phyloP scores from a whole-genome alignment of 129 eudicot genomes.

The Flaveria robusta region DNA sequence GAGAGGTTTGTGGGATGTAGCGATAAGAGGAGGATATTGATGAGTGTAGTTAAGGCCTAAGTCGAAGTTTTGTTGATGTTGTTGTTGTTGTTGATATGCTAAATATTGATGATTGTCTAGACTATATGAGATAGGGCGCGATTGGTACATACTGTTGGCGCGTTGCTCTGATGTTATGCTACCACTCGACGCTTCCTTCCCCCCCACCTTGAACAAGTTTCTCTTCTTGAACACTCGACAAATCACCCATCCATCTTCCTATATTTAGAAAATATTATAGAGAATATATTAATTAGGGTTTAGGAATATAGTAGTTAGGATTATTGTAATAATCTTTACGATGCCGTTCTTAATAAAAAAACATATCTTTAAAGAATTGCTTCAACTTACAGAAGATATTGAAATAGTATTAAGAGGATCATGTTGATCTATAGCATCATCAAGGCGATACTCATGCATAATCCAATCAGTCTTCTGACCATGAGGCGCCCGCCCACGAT shows the following conservation, averaged over 20 bases:
- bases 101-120: slow-evolving; percentile 44
- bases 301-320: too few species aligned
- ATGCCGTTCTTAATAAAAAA: too few species aligned
- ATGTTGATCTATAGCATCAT: slow-evolving; percentile 55
- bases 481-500: slow-evolving; percentile 92
- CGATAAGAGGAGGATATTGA: slow-evolving; percentile 43
- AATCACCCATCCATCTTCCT: slow-evolving; percentile 98
- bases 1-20: slow-evolving; percentile 42
- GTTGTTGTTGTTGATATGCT: slow-evolving; percentile 42
- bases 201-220: slow-evolving; percentile 77
- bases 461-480: slow-evolving; percentile 98
- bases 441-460: slow-evolving; percentile 93
- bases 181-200: slow-evolving; percentile 44
- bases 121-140: slow-evolving; percentile 37
- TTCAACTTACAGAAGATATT: slow-evolving; percentile 38
- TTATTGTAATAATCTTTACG: too few species aligned
- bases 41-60: slow-evolving; percentile 65
- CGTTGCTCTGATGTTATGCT: slow-evolving; percentile 45
- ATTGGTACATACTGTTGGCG: slow-evolving; percentile 30
- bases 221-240: slow-evolving; percentile 88
- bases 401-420: slow-evolving; percentile 55
- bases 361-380: background rate
- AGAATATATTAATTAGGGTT: too few species aligned
- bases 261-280: background rate
- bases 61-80: slow-evolving; percentile 44